Evolutionary conservation across 2,329 filamentous ascomycete genomes (phyloP), one percentile per base, ranked within the genome.

Genomic region (Chaetothyriales sp.): DNA sequence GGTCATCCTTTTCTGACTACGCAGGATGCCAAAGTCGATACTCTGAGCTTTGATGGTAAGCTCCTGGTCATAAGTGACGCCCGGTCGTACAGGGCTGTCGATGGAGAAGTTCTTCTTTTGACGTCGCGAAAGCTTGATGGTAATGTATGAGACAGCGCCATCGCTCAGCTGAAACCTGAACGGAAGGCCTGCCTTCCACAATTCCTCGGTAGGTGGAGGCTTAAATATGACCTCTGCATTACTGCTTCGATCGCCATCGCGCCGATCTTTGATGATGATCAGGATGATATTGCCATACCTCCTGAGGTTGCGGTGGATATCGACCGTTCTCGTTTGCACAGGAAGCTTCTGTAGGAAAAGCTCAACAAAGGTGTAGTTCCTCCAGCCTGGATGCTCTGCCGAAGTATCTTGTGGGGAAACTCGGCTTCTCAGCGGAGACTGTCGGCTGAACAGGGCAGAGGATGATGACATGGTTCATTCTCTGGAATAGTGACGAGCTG

Each of bases 261-360:
- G 53, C 47, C 68, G 60, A 46, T 76, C 72, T 47, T 69, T 73
- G 1, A 84, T 67, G 12, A 83, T 77, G 36, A 85, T 76, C 36
- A 66, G 73, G 2, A 64, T 64, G 10, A 86, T 70, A 5, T 66
- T 66, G 0, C 81, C 80, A 52, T 78, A 68, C 0, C 58, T 53
- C 1, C 66, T 62, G 54, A 86, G 77, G 18, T 71, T 71, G 2
- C 68, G 60, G 62, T 73, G 78, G 1, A 86, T 57, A 3, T 60
- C 61, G 6, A 62, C 60, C 0, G 69, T 69, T 39, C 15, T 39
- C 10, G 32, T 39, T 39, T 39, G 32, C 32, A 39, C 32, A 15
- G 32, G 32, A 39, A 39, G 32, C 3, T 5, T 39, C 12, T 15
- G 32, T 2, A 39, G 10, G 15, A 39, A 39, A 12, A 39, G 10